Evolutionary conservation across 106 monocot genomes (phyloP), one percentile per base, ranked within the genome.

Genomic region (Dactylorhiza incarnata): DNA sequence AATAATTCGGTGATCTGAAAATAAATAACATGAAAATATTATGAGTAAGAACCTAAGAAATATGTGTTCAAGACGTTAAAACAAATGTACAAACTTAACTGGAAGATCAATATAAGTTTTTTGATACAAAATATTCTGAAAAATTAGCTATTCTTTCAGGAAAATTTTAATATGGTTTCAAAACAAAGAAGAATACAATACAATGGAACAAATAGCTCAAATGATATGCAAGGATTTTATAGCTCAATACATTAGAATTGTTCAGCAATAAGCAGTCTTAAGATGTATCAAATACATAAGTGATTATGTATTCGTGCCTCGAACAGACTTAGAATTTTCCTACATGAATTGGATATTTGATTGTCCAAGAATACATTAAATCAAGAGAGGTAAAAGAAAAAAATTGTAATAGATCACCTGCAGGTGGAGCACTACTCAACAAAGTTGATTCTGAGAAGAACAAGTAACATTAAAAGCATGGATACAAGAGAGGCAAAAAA

Each of bases 1-100:
- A 99, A 74, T 75, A 99, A 72, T 15, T 99, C 99, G 20, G 86
- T 86, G 24, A 94, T 86, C 99, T 99, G 84, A 74, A 78, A 82
- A 45, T 55, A 23, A 65, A 80, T 65, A 56, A 52, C 50, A 47
- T 9, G 24, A 16, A 51, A 49, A 63, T n/a, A 20, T 37, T 43
- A 19, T 15, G 69, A 65, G 73, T 2, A 51, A 16, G n/a, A 22
- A 29, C 44, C 45, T 7, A 50, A 61, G 22, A 6, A 17, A 9
- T 22, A 43, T 44, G 4, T 76, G 43, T 5, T 48, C n/a, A 22
- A 51, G 5, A 3, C 22, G 59, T 25, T 45, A 55, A 69, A 68
- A 44, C 72, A 23, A 49, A 44, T 10, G 72, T 49, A 46, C 69
- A 69, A 69, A 16, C 16, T 45, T 68, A 68, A 12, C 45, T 68